phyloP scores from a whole-genome alignment of 352 stramenopile genomes.

The Hyaloperonospora arabidopsidis region DNA sequence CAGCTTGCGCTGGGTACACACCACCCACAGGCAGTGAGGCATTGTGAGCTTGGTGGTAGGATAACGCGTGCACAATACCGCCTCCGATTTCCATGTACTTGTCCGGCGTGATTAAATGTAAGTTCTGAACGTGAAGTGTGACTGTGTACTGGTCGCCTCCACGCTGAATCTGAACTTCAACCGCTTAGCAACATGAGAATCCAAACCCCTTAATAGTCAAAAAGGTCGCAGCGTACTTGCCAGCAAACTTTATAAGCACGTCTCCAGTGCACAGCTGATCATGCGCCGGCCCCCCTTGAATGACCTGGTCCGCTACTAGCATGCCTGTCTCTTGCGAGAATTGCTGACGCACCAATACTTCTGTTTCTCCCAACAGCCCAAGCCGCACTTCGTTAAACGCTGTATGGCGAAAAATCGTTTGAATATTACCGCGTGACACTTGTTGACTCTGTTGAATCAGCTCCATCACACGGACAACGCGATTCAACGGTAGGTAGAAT shows the following conservation, averaged over 20 bases:
- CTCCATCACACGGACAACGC: conserved; percentile 69
- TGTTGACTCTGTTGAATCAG: background rate
- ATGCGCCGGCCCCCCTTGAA: conserved; percentile 70
- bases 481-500: conserved; percentile 87
- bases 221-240: conserved; percentile 74
- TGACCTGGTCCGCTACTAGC: conserved; percentile 84
- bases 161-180: conserved; percentile 70
- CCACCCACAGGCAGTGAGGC: conserved; percentile 62
- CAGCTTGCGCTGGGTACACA: conserved; percentile 81
- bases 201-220: conserved; percentile 74
- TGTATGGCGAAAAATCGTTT: conserved; percentile 42
- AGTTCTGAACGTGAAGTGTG: conserved; percentile 48
- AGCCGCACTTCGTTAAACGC: conserved; percentile 87
- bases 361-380: conserved; percentile 57
- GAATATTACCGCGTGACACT: background rate
- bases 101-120: conserved; percentile 79
- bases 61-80: conserved; percentile 83
- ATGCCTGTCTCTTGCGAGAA: conserved; percentile 84
- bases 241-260: conserved; percentile 77
- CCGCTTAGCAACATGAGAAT: conserved; percentile 56
- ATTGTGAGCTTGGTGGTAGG: conserved; percentile 84
- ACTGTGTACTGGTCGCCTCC: conserved; percentile 48
- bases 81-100: conserved; percentile 81
- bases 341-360: conserved; percentile 54
- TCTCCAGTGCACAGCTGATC: conserved; percentile 77